Conservation (phyloP, 2,329 filamentous ascomycete genomes). For the Leptographium galeiforme region DNA sequence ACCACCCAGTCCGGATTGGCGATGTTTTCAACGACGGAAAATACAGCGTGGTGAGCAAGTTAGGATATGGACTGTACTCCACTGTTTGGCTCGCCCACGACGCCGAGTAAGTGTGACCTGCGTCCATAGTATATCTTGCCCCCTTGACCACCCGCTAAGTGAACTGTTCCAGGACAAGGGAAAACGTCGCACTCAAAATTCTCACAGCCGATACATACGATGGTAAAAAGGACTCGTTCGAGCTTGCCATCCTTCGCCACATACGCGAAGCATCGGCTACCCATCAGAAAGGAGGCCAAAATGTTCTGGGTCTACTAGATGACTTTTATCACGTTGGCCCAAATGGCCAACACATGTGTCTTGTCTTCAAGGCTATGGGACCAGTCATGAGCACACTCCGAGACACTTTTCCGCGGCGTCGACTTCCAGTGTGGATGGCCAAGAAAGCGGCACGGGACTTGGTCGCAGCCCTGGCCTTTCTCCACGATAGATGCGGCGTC, state of each 20-base stretch:
- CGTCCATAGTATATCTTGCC: not conserved
- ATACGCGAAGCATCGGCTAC: not conserved
- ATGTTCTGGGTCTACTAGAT: not conserved
- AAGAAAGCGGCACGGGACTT: not conserved
- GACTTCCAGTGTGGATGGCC: not conserved
- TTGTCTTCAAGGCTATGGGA: slow-evolving; percentile 2
- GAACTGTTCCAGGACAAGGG: not conserved
- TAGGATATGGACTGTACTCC: slow-evolving; percentile 2
- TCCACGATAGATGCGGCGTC: slow-evolving; percentile 1
- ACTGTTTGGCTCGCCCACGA: slow-evolving; percentile 3
- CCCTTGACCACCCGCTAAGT: not conserved
- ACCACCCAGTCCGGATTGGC: slow-evolving; percentile 3
- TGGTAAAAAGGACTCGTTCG: not conserved
- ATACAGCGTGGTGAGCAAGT: slow-evolving; percentile 1
- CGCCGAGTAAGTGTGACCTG: too few species aligned
- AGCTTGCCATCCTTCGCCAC: not conserved
- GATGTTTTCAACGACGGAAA: not conserved
- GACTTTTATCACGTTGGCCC: slow-evolving; percentile 1
- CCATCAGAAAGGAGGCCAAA: not conserved
- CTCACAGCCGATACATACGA: slow-evolving; percentile 1
- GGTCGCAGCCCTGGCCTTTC: not conserved
- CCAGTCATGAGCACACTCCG: not conserved
- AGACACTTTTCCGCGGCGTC: not conserved
- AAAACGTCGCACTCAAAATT: slow-evolving; percentile 3
- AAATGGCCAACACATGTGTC: slow-evolving; percentile 2